Evolutionary conservation across 805 yeast species (phyloP).

Genomic region (Sugiyamaella smithiae): DNA sequence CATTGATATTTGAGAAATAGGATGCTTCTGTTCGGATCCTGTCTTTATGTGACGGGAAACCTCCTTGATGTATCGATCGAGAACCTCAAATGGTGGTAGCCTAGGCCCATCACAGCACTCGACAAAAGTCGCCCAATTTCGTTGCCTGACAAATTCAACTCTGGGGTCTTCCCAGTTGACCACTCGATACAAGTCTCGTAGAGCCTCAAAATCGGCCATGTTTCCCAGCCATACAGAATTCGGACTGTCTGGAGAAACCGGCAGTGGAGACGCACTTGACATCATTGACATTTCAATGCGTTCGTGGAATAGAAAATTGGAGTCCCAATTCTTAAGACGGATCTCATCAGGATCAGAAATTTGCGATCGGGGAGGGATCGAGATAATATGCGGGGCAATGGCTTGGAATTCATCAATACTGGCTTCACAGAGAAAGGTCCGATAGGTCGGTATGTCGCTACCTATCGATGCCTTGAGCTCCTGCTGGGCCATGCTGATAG

Average conservation of each 20-base stretch:
- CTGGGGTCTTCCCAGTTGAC: constrained; percentile 4
- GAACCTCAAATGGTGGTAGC: constrained; percentile 21
- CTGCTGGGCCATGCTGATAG: constrained; percentile 22
- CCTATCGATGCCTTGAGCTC: constrained; percentile 17
- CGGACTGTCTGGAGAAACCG: neutral
- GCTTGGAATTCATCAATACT: constrained; percentile 20
- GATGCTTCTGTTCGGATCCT: neutral
- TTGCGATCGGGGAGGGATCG: constrained; percentile 23
- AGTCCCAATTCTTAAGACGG: constrained; percentile 32
- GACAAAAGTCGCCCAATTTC: constrained; percentile 36
- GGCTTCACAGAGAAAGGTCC: constrained; percentile 23
- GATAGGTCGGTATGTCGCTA: constrained; percentile 15
- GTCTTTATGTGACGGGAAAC: constrained; percentile 14
- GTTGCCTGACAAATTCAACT: constrained; percentile 1
- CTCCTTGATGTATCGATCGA: constrained; percentile 27
- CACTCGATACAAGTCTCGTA: constrained; percentile 14
- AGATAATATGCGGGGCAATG: constrained; percentile 25
- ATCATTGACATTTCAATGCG: constrained; percentile 78
- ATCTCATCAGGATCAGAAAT: constrained; percentile 23
- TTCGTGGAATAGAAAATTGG: constrained; percentile 66
- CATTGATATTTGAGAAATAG: constrained; percentile 21
- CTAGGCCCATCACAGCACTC: constrained; percentile 34
- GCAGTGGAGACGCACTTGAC: constrained; percentile 71
- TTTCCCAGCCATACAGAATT: constrained; percentile 78
- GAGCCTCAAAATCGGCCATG: constrained; percentile 53